phyloP scores from a whole-genome alignment of 1,139 yeast species.

The Candida dubliniensis region DNA sequence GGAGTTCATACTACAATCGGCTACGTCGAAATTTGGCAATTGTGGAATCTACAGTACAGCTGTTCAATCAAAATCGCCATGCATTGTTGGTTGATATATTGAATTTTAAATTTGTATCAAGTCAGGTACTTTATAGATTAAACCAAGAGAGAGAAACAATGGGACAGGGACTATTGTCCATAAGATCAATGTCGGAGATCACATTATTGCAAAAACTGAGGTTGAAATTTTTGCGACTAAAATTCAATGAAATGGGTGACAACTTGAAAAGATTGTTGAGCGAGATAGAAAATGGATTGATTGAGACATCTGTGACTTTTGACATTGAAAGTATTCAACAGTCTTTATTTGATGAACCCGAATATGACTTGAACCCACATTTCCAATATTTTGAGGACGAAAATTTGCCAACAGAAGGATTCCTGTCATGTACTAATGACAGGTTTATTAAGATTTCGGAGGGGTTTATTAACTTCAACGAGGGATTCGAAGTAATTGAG shows the following conservation, averaged over 20 bases:
- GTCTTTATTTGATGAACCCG: background rate
- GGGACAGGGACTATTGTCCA: background rate
- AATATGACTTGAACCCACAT: conserved; percentile 7
- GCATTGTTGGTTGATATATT: conserved; percentile 10
- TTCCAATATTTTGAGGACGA: conserved; percentile 9
- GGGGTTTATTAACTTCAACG: conserved; percentile 1
- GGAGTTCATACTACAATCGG: conserved; percentile 2
- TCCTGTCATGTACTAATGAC: background rate
- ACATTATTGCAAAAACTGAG: conserved; percentile 6
- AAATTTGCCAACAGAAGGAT: conserved; percentile 9
- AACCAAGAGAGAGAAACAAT: background rate
- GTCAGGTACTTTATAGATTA: conserved; percentile 4
- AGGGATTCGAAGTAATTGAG: conserved; percentile 5
- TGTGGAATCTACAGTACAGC: background rate
- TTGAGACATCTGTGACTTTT: background rate
- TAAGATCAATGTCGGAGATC: background rate
- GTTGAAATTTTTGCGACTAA: conserved; percentile 9
- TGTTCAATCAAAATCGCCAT: conserved; percentile 3
- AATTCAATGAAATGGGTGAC: conserved; percentile 12
- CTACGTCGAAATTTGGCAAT: conserved; percentile 5
- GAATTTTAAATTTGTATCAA: conserved; percentile 12
- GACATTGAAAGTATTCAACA: conserved; percentile 3
- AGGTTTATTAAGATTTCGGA: conserved; percentile 3
- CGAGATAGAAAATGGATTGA: background rate
- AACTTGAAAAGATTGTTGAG: conserved; percentile 2